Evolutionary conservation across 768 basidiomycete species (phyloP).

Genomic region (Trichaptum fuscoviolaceum): DNA sequence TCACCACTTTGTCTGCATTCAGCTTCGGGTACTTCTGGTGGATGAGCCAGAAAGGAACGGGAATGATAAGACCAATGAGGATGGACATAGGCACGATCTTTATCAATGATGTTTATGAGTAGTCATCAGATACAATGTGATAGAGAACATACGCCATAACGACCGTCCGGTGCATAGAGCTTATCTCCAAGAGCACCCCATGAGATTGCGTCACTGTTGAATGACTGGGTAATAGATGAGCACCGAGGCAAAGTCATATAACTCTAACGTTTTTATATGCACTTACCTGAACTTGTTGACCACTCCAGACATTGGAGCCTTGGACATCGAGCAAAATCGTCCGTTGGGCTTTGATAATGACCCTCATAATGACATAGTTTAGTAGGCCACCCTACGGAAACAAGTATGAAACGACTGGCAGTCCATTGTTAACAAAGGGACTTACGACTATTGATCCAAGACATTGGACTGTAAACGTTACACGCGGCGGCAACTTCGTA

Average conservation of each 20-base stretch:
- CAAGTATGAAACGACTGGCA: no score
- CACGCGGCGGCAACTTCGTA: constrained; percentile 59
- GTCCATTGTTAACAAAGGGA: constrained; percentile 33
- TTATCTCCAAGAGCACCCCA: constrained; percentile 53
- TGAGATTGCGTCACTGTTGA: constrained; percentile 49
- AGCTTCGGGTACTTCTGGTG: constrained; percentile 44
- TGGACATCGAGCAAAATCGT: constrained; percentile 45
- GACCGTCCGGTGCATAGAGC: constrained; percentile 40
- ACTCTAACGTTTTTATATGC: no score
- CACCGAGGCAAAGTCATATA: no score
- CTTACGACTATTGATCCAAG: constrained; percentile 51
- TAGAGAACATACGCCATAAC: constrained; percentile 35
- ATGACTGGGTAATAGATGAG: constrained; percentile 36
- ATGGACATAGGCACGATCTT: constrained; percentile 43
- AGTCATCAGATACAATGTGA: constrained; percentile 13
- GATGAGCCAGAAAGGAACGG: constrained; percentile 50
- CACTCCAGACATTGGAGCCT: constrained; percentile 48
- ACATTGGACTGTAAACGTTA: constrained; percentile 55
- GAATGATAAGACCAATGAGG: constrained; percentile 45
- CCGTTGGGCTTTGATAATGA: constrained; percentile 30
- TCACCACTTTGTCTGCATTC: constrained; percentile 43
- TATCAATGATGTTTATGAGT: constrained; percentile 13
- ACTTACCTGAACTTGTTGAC: constrained; percentile 35
- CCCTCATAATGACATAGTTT: constrained; percentile 27
- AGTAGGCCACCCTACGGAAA: constrained; percentile 24